Base-by-base conservation (phyloP, 495 filamentous ascomycete genomes). In the Hypoxylon lienhwacheense region DNA sequence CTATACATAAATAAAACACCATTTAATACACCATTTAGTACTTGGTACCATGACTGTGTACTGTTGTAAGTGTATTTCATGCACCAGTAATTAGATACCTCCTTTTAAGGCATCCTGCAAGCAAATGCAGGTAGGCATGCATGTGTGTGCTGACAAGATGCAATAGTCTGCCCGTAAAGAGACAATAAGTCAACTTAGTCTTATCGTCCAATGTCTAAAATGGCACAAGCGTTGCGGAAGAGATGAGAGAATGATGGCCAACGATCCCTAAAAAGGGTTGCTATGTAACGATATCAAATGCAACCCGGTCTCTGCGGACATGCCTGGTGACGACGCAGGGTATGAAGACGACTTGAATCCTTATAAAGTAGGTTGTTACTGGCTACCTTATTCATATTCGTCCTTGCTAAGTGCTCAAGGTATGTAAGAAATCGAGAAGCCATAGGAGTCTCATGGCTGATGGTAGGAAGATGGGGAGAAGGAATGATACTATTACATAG, bases 201-300 rank as follows among this genome's bases (percentile, higher is more conserved):
- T 56, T 53, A 57, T 57, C 47, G 20, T 57, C 44, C 35, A 2
- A 48, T 36, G 26, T 53, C 53, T 36, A 57, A 58, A 62, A 57
- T 37, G 43, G 59, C 47, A 53, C 34, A 57, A 44, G 36, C 17
- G 53, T 25, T 55, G 45, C 46, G 47, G 43, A 55, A 57, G n/a
- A n/a, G n/a, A n/a, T n/a, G n/a, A 53, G 59, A 62, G 59, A 58
- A 45, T 42, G 49, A 49, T 41, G 59, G 53, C 59, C 57, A 62
- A 53, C 35, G 36, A 19, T 40, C 40, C n/a, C n/a, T n/a, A n/a
- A n/a, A 47, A 43, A 44, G 39, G 34, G 45, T 53, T 54, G 22
- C 39, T 45, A 44, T 55, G 49, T 39, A 45, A 45, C 42, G 5
- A 17, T 55, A 53, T 50, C 36, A 5, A 61, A 51, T 56, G 47